Evolutionary conservation across 2,329 filamentous ascomycete species (phyloP), one percentile per base, ranked within the genome.

Genomic region (Colletotrichum neosansevieriae): DNA sequence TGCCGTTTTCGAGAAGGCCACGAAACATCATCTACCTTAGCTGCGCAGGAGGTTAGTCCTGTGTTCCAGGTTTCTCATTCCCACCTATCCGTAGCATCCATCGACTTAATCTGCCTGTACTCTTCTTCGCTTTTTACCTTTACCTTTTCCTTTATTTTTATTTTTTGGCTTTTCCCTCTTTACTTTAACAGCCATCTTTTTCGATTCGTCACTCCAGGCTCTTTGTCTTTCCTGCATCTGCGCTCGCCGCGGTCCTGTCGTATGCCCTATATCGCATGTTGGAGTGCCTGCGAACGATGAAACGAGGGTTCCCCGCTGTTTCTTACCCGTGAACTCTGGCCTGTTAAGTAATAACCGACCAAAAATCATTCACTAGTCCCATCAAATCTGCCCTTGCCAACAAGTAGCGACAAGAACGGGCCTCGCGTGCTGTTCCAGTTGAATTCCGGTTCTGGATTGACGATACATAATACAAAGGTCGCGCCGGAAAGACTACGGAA

Each of bases 1-100:
- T 66, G 49, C 49, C 61, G 49, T 66, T 69, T 66, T 66, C 66
- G 62, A 66, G 66, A 60, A 69, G 66, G 66, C 62, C 61, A 69
- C 66, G 62, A 69, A 50, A 65, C 61, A 66, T 24, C 54, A 60
- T 50, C 42, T 66, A 24, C 49, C 42, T 38, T 60, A 24, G 45
- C 29, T 24, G 62, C 29, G 29, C 29, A 29, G 29, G 29, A 29
- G 45, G 57, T 13, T 50, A 38, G 47, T 58, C 53, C 24, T 54
- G 21, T 19, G 54, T 54, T 45, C 42, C 36, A 40, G 50, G 50
- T 60, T 19, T 19, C 24, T 42, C 38, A 36, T 24, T 57, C 61
- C 34, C 24, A 24, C 29, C 49, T 12, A 29, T 36, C 12, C 17
- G 29, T 21, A 13, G 21, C 19, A 42, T 40, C 19, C 40, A 34